Conservation (phyloP, 2,329 filamentous ascomycete species). For the Neoarthrinium moseri region DNA sequence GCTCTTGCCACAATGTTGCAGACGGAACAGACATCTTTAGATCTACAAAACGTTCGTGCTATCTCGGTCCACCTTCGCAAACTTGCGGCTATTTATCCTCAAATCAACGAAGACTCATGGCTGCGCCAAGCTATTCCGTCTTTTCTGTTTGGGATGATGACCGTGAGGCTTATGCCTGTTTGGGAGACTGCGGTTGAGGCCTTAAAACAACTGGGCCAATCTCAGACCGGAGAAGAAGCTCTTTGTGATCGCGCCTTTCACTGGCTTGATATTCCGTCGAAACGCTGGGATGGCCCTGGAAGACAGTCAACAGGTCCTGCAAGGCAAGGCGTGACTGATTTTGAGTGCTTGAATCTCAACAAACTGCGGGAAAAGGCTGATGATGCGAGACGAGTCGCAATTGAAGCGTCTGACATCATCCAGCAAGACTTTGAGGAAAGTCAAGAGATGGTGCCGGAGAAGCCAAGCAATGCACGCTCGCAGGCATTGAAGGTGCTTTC, state of each 20-base stretch:
- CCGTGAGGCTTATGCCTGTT: conserved; percentile 77
- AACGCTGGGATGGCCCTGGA: conserved; percentile 48
- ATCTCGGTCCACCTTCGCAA: conserved; percentile 86
- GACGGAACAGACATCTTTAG: conserved; percentile 77
- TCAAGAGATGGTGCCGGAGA: conserved; percentile 53
- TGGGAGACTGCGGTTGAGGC: conserved; percentile 83
- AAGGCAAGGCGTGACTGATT: conserved; percentile 61
- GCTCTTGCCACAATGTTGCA: conserved; percentile 67
- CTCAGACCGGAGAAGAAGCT: conserved; percentile 68
- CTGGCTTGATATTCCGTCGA: conserved; percentile 67
- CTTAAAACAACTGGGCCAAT: conserved; percentile 71
- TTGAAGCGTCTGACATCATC: conserved; percentile 57
- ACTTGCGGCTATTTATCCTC: conserved; percentile 63
- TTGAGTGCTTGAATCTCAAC: conserved; percentile 78
- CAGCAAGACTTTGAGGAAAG: conserved; percentile 61
- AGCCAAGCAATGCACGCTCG: conserved; percentile 60
- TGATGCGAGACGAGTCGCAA: conserved; percentile 50
- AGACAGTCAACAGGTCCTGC: conserved; percentile 29
- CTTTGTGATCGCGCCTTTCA: conserved; percentile 72
- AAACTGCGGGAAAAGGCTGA: conserved; percentile 53
- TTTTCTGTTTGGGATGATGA: conserved; percentile 87
- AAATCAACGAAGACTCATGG: conserved; percentile 59
- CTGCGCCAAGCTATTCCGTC: conserved; percentile 71
- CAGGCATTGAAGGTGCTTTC: conserved; percentile 80
- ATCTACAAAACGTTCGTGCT: conserved; percentile 70